Conservation (phyloP, 1,139 yeast genomes). For the Pichia sp. region DNA sequence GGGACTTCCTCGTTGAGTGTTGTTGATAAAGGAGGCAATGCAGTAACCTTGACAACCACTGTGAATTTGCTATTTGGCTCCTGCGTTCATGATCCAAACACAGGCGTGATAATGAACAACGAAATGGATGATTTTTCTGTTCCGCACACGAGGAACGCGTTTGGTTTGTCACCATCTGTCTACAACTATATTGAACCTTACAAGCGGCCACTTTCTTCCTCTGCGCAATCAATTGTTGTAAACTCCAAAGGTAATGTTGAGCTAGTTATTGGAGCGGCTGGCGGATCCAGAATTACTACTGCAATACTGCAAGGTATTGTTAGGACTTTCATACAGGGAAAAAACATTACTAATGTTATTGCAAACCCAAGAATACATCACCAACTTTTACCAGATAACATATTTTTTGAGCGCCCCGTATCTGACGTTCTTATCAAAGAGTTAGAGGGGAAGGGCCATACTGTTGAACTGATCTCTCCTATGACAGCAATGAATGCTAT, state of each 20-base stretch:
- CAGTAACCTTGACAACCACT: conserved; percentile 85
- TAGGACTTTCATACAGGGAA: conserved; percentile 52
- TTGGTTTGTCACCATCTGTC: conserved; percentile 73
- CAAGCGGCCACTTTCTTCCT: conserved; percentile 81
- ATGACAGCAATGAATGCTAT: conserved; percentile 42
- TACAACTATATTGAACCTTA: conserved; percentile 72
- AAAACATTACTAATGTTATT: conserved; percentile 61
- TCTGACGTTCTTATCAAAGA: conserved; percentile 19
- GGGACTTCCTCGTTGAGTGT: conserved; percentile 88
- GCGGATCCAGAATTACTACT: conserved; percentile 88
- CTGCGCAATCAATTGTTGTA: conserved; percentile 69
- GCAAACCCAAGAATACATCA: conserved; percentile 84
- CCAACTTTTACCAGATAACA: conserved; percentile 73
- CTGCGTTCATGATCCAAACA: conserved; percentile 67
- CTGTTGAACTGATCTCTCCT: conserved; percentile 31
- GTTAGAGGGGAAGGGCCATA: conserved; percentile 32
- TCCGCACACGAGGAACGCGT: conserved; percentile 65
- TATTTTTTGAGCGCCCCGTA: conserved; percentile 52
- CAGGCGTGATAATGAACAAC: conserved; percentile 81
- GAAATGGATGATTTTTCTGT: conserved; percentile 96
- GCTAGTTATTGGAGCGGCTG: conserved; percentile 84
- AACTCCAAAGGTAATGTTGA: conserved; percentile 50
- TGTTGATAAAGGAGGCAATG: conserved; percentile 60
- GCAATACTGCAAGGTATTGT: conserved; percentile 77
- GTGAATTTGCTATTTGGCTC: conserved; percentile 86